Conservation (phyloP, 2,329 filamentous ascomycete genomes). For the Verticillium klebahnii region DNA sequence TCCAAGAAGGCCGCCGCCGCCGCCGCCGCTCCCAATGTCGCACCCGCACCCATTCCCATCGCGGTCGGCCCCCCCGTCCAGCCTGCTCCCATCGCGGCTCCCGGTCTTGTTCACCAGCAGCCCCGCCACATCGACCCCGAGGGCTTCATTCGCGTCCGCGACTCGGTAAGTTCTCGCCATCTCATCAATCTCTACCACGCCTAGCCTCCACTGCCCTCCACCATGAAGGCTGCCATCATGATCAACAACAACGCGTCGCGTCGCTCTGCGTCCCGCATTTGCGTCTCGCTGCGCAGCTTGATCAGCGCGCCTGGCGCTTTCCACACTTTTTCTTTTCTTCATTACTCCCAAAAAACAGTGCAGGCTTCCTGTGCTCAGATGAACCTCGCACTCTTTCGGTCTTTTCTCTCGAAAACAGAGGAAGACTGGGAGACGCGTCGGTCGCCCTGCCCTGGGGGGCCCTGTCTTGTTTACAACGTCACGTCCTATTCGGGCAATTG, state of each 20-base stretch:
- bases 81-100: background rate
- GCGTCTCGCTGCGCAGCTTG: background rate
- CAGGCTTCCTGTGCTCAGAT: too few species aligned
- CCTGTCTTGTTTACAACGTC: constrained; percentile 3
- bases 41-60: constrained; percentile 22
- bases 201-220: background rate
- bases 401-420: background rate
- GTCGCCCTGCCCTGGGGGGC: background rate
- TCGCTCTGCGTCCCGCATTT: background rate
- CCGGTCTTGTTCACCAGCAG: constrained; percentile 13
- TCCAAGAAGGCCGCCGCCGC: constrained; percentile 29
- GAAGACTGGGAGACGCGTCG: background rate
- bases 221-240: background rate
- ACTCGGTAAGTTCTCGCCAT: constrained; percentile 60
- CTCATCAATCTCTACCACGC: background rate
- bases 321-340: background rate
- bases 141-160: constrained; percentile 74
- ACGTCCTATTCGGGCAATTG: background rate
- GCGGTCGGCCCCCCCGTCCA: background rate
- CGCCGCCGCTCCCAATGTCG: constrained; percentile 25
- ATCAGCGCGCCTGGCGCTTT: background rate
- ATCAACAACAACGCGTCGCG: background rate
- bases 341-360: too few species aligned
- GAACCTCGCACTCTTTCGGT: background rate
- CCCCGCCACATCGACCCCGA: constrained; percentile 56